phyloP scores from a whole-genome alignment of 805 yeast species.

The Candida methanosorbosa region DNA sequence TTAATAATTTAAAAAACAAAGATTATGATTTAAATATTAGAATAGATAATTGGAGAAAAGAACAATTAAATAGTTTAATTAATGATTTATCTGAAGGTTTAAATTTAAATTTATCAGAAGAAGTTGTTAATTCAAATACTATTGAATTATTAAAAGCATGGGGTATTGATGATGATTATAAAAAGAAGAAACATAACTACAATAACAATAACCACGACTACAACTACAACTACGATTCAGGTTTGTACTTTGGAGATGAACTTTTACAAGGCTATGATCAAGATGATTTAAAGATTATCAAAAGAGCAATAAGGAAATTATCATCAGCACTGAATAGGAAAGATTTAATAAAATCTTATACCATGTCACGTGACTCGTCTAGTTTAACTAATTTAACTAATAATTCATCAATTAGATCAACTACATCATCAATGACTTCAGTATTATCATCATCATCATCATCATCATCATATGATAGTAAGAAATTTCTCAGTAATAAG shows the following conservation, averaged over 20 bases:
- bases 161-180: conserved; percentile 19
- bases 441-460: too few species aligned
- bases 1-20: conserved; percentile 6
- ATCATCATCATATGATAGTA: too few species aligned
- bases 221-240: conserved; percentile 6
- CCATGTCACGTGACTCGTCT: too few species aligned
- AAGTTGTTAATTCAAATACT: conserved; percentile 14
- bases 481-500: conserved; percentile 16
- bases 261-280: conserved; percentile 10
- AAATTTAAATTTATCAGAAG: not conserved
- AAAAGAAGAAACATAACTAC: not conserved
- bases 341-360: not conserved
- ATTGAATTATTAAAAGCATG: conserved; percentile 20
- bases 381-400: too few species aligned
- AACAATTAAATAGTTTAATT: conserved; percentile 16
- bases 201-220: not conserved
- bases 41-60: conserved; percentile 23
- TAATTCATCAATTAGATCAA: too few species aligned
- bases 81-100: conserved; percentile 8
- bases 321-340: conserved; percentile 2
- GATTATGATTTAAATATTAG: conserved; percentile 18
- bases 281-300: conserved; percentile 14
- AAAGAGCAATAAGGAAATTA: conserved; percentile 10
- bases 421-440: too few species aligned
- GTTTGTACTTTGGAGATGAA: too few species aligned